Percentiles rank a stretch among this genome's conserved stretches.
phyloP scores from a whole-genome alignment of 1,284 basidiomycete species.

The Cutaneotrichosporon sp. region DNA sequence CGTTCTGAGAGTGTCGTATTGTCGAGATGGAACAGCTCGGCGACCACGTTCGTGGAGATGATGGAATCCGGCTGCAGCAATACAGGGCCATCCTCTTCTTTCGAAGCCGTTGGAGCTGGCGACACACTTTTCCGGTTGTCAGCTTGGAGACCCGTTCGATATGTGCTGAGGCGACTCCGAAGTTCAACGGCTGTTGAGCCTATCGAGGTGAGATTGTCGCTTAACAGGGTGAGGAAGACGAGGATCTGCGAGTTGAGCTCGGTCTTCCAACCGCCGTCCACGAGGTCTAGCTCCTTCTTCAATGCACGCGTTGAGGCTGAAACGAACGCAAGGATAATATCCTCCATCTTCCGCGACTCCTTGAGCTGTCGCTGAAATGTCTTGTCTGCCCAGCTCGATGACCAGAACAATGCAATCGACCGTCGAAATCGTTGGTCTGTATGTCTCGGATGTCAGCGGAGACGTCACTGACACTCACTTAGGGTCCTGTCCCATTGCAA shows the following conservation, averaged over 20 bases:
- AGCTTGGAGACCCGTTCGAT: slow-evolving; percentile 17
- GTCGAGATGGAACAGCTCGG: slow-evolving; percentile 3
- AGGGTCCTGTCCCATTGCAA: slow-evolving; percentile 85
- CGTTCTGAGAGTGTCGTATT: slow-evolving; percentile 21
- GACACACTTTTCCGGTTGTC: slow-evolving; percentile 4
- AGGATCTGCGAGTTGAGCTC: slow-evolving; percentile 90
- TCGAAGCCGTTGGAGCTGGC: neutral
- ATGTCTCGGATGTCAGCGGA: slow-evolving; percentile 59
- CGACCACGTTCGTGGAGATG: neutral
- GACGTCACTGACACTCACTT: slow-evolving; percentile 60
- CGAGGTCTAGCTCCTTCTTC: slow-evolving; percentile 69
- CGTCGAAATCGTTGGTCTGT: slow-evolving; percentile 81
- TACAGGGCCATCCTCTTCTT: neutral
- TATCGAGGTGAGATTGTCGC: slow-evolving; percentile 70
- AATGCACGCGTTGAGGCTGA: slow-evolving; percentile 80
- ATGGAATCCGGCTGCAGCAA: neutral
- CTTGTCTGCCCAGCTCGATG: slow-evolving; percentile 75
- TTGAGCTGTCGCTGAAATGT: slow-evolving; percentile 84
- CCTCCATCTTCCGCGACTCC: slow-evolving; percentile 94
- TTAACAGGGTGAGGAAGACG: slow-evolving; percentile 78
- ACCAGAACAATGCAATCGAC: slow-evolving; percentile 84
- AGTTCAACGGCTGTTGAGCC: slow-evolving; percentile 81
- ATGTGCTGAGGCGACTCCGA: slow-evolving; percentile 32
- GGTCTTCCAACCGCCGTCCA: slow-evolving; percentile 82
- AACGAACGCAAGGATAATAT: slow-evolving; percentile 92